These are phyloP conservation scores for Globisporangium takayamanum DNA, from an alignment of 352 stramenopile genomes.

Conservation along the genomic window DNA sequence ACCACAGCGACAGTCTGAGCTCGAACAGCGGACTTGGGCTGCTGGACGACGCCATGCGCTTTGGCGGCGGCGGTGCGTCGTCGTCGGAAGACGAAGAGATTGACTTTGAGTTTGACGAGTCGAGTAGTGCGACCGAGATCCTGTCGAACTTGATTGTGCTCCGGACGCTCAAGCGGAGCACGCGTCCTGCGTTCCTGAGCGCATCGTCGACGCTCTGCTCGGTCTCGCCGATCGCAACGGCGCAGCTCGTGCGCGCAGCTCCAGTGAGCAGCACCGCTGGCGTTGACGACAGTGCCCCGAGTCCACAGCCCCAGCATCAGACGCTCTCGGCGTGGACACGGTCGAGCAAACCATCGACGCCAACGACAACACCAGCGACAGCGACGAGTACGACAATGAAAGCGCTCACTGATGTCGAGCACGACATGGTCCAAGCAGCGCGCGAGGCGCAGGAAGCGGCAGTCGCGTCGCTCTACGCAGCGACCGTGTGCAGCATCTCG, in stretches of 20 bases:
- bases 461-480: conserved; percentile 72
- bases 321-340: neutral
- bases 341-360: neutral
- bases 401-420: conserved; percentile 40
- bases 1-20: conserved; percentile 4
- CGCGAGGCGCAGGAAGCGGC: conserved; percentile 60
- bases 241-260: conserved; percentile 3
- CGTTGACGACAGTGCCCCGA: too few relatives aligned
- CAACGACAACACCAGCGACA: conserved; percentile 1
- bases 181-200: conserved; percentile 27
- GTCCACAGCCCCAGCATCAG: neutral
- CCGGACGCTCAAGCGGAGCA: conserved; percentile 58
- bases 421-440: conserved; percentile 39
- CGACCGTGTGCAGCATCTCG: conserved; percentile 77
- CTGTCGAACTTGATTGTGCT: conserved; percentile 74
- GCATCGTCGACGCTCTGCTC: conserved; percentile 36
- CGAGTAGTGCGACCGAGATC: conserved; percentile 69
- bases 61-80: conserved; percentile 9
- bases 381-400: conserved; percentile 5
- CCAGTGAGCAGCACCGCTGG: too few relatives aligned
- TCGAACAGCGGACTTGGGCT: too few relatives aligned
- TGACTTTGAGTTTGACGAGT: conserved; percentile 61
- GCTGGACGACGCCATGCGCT: neutral
- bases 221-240: conserved; percentile 27
- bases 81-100: conserved; percentile 55